Evolutionary conservation across 1,284 basidiomycete species (phyloP), one percentile per base, ranked within the genome.

Genomic region (Apiotrichum mycotoxinovorans): DNA sequence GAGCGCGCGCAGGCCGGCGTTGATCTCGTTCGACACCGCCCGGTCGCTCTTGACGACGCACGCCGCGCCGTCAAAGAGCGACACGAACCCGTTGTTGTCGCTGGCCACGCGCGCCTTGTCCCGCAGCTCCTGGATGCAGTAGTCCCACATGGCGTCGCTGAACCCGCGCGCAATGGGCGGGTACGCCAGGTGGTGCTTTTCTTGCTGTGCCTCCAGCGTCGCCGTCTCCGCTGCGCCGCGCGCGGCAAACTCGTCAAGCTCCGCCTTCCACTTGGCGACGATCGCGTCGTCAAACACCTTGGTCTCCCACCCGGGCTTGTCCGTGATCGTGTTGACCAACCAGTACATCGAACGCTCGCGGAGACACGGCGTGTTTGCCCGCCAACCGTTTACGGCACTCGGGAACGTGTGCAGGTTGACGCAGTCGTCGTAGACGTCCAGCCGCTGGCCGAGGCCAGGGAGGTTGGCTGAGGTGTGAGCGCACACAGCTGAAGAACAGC

Each of bases 191-290:
- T 11, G 14, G 5, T 14, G 8, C 2, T 17, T 3, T 1, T 14
- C 1, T 3, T 17, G 23, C 5, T 11, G 11, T 12, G 9, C 25
- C 14, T 26, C 3, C 5, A 15, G 25, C 23, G 23, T 3, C 23
- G 23, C 42, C 25, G 11, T 22, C 25, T 27, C 42, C 25, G 22
- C 42, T 2, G 12, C 48, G 17, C 37, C 48, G 11, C 22, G 22
- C 25, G 22, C 48, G 14, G 30, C 48, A 38, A 49, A 38, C 25
- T 20, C 34, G 22, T 20, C 34, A 9, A 53, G 1, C 35, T 53
- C 51, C n/a, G 51, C 34, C 34, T 30, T 45, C 51, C 51, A 53
- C 43, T 46, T 53, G 22, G 51, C 51, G 4, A 45, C 43, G 20
- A 53, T 40, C 4, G 12, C 44, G 22, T 25, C 34, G 51, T 53